A percentile compares a stretch with the other conserved stretches of the same genome.
Conservation (phyloP, 2,329 filamentous ascomycete genomes). For the Fusarium graminum region DNA sequence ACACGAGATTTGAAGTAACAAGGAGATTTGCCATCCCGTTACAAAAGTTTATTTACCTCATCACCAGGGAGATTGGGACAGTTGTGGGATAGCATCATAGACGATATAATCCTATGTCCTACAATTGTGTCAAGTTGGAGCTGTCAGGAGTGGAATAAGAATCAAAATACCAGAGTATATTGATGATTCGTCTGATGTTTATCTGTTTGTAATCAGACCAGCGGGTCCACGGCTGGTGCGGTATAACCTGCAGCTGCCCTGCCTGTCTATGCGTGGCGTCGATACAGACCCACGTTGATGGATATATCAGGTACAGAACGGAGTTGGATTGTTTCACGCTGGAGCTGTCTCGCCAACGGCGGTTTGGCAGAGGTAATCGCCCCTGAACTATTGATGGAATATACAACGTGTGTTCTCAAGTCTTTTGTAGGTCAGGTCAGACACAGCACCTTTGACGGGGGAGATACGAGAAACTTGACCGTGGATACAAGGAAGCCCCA, state of each 20-base stretch:
- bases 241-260: neutral
- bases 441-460: neutral
- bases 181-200: neutral
- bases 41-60: neutral
- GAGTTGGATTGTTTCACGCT: neutral
- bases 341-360: neutral
- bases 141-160: neutral
- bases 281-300: neutral
- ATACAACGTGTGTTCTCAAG: neutral
- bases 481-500: neutral
- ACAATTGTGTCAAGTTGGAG: neutral
- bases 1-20: neutral
- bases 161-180: neutral
- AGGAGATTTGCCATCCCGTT: neutral
- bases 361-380: neutral
- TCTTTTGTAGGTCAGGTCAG: neutral
- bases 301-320: neutral
- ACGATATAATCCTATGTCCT: neutral
- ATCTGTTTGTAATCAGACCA: neutral
- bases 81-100: neutral
- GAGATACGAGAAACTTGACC: conserved; percentile 1
- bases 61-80: neutral
- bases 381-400: neutral
- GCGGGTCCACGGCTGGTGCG: neutral
- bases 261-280: neutral